Base-by-base conservation (phyloP, 163 green algal species). In the Scenedesmus sp. region DNA sequence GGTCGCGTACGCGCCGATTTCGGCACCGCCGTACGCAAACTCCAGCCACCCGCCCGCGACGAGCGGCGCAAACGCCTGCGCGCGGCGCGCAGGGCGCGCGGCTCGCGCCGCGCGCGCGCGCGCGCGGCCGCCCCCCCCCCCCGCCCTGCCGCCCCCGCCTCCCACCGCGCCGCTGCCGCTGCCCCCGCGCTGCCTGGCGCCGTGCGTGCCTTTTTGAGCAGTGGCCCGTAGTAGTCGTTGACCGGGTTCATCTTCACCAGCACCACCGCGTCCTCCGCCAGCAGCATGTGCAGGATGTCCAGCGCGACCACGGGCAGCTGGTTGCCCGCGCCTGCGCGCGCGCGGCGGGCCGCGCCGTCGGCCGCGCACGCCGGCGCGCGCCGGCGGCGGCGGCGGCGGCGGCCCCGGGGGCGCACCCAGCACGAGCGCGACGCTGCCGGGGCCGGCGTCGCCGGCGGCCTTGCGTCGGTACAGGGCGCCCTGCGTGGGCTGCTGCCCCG, bases 201-300 rank as follows among this genome's bases (percentile, higher is more conserved):
- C n/a, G n/a, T 0, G 28, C 20, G 1, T 17, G 60, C 57, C 60
- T 80, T 60, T 10, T 48, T 42, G 39, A 87, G 73, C 60, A 85
- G 53, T 0, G 83, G 83, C 29, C 78, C 83, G 11, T 76, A 54
- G 67, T 83, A 85, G 36, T 85, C 83, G 45, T 95, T 96, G 33
- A 96, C 87, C 1, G 93, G 93, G 84, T 96, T 97, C 74, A 96
- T 91, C 86, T 98, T 98, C 60, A 91, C 81, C 36, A 95, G 48
- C 34, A 95, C 91, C 4, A 94, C 89, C 13, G 83, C 75, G 66
- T 93, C 86, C 3, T 92, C 85, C 4, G 67, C 65, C 0, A 97
- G n/a, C 50, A 98, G 81, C 84, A 93, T 93, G 86, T 97, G 90
- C 74, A 97, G 81, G 31, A 96, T 87, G 87, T 98, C 94, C 56